These are phyloP conservation scores for Exobasidium cylindrosporum DNA, from an alignment of 1,284 basidiomycete genomes.

Conservation along the genomic window DNA sequence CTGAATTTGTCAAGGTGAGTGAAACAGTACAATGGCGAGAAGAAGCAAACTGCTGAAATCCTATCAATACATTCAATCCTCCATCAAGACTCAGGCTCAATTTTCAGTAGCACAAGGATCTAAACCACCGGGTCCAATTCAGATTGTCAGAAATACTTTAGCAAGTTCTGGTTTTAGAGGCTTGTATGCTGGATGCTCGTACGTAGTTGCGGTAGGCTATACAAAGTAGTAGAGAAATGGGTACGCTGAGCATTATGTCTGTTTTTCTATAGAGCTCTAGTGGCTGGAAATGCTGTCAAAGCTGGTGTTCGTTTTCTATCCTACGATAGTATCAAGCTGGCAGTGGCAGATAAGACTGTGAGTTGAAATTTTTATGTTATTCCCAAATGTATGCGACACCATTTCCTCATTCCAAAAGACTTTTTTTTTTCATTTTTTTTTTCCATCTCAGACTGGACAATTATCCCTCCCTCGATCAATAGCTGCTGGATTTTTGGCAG, in stretches of 20 bases:
- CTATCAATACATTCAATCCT: not conserved
- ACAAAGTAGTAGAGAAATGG: too few relatives aligned
- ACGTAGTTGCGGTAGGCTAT: not conserved
- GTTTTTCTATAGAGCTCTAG: conserved; percentile 25
- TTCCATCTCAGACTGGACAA: conserved; percentile 17
- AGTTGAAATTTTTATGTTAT: conserved; percentile 61
- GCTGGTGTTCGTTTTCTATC: conserved; percentile 90
- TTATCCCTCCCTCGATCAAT: conserved; percentile 16
- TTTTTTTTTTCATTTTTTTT: conserved; percentile 15
- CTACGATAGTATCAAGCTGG: conserved; percentile 84
- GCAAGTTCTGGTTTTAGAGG: conserved; percentile 33
- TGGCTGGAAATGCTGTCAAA: conserved; percentile 31
- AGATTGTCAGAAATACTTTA: conserved; percentile 42
- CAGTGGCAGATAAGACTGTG: conserved; percentile 58
- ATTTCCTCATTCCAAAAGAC: too few relatives aligned
- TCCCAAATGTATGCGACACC: too few relatives aligned
- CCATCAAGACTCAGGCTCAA: conserved; percentile 57
- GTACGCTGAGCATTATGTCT: too few relatives aligned
- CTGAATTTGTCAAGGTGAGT: conserved; percentile 74
- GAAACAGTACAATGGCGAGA: not conserved
- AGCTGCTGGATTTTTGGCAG: conserved; percentile 82
- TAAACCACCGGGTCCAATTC: conserved; percentile 46
- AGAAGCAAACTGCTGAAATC: not conserved
- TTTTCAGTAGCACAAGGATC: conserved; percentile 47
- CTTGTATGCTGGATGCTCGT: conserved; percentile 35